Evolutionary conservation across 805 yeast genomes (phyloP).

Genomic region (Suhomyces vadensis): DNA sequence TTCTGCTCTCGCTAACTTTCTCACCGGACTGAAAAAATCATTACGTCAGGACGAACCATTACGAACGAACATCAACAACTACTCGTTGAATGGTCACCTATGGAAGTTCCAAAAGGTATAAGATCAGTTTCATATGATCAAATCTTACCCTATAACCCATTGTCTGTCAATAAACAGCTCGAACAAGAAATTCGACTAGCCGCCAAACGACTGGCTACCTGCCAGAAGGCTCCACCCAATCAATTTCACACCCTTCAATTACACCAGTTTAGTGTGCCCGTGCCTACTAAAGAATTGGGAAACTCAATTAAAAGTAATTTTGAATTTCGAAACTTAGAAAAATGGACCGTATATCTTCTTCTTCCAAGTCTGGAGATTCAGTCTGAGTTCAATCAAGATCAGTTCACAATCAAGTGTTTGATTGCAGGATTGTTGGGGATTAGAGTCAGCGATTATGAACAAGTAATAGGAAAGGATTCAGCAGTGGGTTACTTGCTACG

Average conservation of each 20-base stretch:
- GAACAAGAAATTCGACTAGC: slow-evolving; percentile 1
- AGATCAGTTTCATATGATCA: neutral
- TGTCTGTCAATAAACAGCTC: neutral
- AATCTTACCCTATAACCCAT: neutral
- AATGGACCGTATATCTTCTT: too few relatives aligned
- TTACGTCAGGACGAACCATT: neutral
- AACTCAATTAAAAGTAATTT: neutral
- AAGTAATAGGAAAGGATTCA: neutral
- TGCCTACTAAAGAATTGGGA: neutral
- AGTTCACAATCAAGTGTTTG: neutral
- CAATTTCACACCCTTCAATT: neutral
- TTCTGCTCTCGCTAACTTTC: too few relatives aligned
- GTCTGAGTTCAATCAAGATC: neutral
- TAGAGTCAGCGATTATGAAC: neutral
- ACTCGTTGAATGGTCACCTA: too few relatives aligned
- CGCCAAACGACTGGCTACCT: neutral
- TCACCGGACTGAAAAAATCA: too few relatives aligned
- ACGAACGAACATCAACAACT: too few relatives aligned
- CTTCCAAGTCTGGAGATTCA: too few relatives aligned
- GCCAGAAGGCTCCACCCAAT: neutral
- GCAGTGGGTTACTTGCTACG: neutral
- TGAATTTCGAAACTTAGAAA: neutral
- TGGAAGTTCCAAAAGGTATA: neutral
- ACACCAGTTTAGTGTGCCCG: neutral
- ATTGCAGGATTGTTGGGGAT: neutral